Percentiles rank a stretch among this genome's conserved stretches.
These are phyloP conservation scores for Mucor saturninus DNA, from an alignment of 371 early-diverging fungal species.

Conservation along the genomic window DNA sequence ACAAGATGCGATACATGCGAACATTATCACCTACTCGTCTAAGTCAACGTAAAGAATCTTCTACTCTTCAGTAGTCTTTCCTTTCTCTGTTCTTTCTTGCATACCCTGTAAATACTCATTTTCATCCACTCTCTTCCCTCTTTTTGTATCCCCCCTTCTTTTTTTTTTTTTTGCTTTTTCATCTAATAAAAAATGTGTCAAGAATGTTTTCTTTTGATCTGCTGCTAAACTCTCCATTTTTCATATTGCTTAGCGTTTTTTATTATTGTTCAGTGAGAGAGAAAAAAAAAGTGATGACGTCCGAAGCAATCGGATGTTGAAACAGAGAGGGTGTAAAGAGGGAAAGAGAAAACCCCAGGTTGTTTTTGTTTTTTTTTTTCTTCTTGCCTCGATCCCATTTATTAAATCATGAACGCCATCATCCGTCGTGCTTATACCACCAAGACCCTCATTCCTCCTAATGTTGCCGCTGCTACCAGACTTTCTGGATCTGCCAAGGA, in stretches of 20 bases:
- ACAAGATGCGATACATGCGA: constrained; percentile 20
- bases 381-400: no score
- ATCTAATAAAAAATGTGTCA: background rate
- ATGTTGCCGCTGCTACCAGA: constrained; percentile 56
- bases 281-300: no score
- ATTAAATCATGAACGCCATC: constrained; percentile 44
- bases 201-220: no score
- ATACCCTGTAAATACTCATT: constrained; percentile 4
- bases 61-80: background rate
- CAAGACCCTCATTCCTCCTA: constrained; percentile 60
- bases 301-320: no score
- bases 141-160: background rate
- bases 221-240: no score
- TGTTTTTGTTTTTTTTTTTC: no score
- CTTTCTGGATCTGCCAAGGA: constrained; percentile 50
- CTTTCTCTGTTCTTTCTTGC: background rate
- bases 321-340: no score
- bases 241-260: no score
- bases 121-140: background rate
- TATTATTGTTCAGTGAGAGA: no score
- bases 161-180: background rate
- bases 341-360: no score
- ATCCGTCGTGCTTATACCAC: constrained; percentile 62
- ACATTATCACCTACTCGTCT: constrained; percentile 17
- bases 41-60: constrained; percentile 9